Percentiles rank a stretch among this genome's conserved stretches.
phyloP scores from a whole-genome alignment of 345 rosid genomes.

The Acer saccharum region DNA sequence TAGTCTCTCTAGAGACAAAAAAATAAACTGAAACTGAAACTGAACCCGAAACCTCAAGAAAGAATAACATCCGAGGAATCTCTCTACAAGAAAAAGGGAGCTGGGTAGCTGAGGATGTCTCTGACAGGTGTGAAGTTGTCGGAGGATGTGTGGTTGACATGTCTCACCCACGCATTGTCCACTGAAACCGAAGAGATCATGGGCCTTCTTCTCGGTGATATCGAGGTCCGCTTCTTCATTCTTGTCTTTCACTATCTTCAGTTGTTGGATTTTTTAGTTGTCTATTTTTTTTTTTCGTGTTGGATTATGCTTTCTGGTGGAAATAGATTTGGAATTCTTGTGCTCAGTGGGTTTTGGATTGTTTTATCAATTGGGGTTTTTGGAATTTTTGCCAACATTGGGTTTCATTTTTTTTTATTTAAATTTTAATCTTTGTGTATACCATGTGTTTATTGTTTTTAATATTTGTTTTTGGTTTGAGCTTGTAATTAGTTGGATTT shows the following conservation, averaged over 20 bases:
- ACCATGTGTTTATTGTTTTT: background rate
- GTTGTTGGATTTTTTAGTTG: background rate
- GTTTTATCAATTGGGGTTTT: background rate
- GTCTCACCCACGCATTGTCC: conserved; percentile 95
- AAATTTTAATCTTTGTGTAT: background rate
- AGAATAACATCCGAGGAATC: background rate
- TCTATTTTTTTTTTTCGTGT: background rate
- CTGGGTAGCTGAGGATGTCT: conserved; percentile 50
- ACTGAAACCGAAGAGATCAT: conserved; percentile 99
- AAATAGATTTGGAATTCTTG: background rate
- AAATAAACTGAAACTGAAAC: background rate
- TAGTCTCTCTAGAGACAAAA: background rate
- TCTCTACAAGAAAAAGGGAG: background rate
- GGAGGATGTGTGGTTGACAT: conserved; percentile 95
- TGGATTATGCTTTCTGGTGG: background rate
- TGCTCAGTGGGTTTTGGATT: background rate
- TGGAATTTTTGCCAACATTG: background rate
- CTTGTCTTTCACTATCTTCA: conserved; percentile 1
- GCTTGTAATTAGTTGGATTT: background rate
- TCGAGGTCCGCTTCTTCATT: conserved; percentile 53
- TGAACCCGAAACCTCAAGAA: background rate
- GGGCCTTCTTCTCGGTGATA: conserved; percentile 99
- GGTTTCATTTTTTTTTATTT: background rate
- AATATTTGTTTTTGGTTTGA: background rate
- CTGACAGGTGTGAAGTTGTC: conserved; percentile 80